Evolutionary conservation across 2,329 filamentous ascomycete species (phyloP).

Genomic region (Ceratocystis albifundus): DNA sequence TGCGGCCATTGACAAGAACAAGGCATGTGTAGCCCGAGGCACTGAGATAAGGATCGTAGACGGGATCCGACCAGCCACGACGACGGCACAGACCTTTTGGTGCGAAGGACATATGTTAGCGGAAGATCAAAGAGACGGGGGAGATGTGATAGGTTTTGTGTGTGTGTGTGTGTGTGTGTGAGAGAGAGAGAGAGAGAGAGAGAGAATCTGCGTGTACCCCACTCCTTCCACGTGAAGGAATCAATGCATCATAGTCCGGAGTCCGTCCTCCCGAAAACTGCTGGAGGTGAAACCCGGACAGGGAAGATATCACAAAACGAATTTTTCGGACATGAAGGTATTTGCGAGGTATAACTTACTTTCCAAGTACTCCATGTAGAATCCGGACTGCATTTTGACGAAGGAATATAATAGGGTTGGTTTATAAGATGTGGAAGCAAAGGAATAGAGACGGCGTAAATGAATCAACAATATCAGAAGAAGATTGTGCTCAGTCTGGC

Average conservation of each 20-base stretch:
- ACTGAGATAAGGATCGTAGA: conserved; percentile 71
- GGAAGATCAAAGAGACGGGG: background rate
- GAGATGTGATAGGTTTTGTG: too few relatives aligned
- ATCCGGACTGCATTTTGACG: conserved; percentile 32
- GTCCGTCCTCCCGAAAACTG: background rate
- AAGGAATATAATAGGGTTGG: background rate
- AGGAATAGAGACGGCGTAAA: background rate
- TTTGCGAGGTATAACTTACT: conserved; percentile 42
- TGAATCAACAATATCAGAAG: background rate
- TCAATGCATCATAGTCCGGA: background rate
- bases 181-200: background rate
- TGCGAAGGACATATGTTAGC: conserved; percentile 1
- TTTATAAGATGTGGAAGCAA: background rate
- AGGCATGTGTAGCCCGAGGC: conserved; percentile 72
- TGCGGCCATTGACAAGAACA: conserved; percentile 88
- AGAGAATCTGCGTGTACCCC: background rate
- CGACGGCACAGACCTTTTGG: conserved; percentile 80
- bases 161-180: too few relatives aligned
- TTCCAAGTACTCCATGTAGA: conserved; percentile 62
- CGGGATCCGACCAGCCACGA: conserved; percentile 83
- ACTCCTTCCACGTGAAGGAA: too few relatives aligned
- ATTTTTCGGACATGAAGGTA: background rate
- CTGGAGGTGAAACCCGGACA: background rate
- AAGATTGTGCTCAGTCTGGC: background rate
- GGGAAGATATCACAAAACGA: background rate